These are phyloP conservation scores for Colletotrichum karsti DNA, from an alignment of 2,329 filamentous ascomycete species.

Conservation along the genomic window DNA sequence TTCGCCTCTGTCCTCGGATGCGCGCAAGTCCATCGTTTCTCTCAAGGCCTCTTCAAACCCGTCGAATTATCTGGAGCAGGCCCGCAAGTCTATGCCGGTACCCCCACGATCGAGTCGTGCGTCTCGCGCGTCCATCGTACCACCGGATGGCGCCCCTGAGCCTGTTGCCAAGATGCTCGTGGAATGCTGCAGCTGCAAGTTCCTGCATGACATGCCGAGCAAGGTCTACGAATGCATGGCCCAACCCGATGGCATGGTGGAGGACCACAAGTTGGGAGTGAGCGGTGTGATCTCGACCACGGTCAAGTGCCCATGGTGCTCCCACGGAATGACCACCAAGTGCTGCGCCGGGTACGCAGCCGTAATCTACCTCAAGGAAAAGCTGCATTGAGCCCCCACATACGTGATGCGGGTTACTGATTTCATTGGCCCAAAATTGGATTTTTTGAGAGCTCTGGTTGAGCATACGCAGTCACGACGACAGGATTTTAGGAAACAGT, in stretches of 20 bases:
- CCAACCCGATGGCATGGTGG: constrained; percentile 63
- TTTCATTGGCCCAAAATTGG: background rate
- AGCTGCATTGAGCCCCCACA: constrained; percentile 53
- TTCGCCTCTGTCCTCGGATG: background rate
- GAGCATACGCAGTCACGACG: background rate
- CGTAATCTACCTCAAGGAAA: constrained; percentile 72
- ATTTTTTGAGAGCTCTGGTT: background rate
- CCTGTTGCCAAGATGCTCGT: constrained; percentile 71
- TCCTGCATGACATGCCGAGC: constrained; percentile 72
- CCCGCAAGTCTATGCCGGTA: constrained; percentile 17
- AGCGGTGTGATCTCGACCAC: constrained; percentile 66
- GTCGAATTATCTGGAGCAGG: constrained; percentile 22
- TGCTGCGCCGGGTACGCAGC: constrained; percentile 77
- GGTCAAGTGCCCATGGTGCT: constrained; percentile 77
- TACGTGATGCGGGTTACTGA: background rate
- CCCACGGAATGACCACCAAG: constrained; percentile 72
- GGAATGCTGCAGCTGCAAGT: constrained; percentile 71
- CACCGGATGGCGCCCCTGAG: constrained; percentile 34
- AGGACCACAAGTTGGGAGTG: constrained; percentile 59
- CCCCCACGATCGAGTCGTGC: constrained; percentile 9
- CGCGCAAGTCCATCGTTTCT: constrained; percentile 2
- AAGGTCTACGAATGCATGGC: constrained; percentile 72
- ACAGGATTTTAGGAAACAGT: background rate
- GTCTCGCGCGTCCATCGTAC: constrained; percentile 18
- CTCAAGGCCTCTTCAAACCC: constrained; percentile 11